Evolutionary conservation across 768 basidiomycete genomes (phyloP), one percentile per base, ranked within the genome.

Genomic region (Gymnopilus dilepis): DNA sequence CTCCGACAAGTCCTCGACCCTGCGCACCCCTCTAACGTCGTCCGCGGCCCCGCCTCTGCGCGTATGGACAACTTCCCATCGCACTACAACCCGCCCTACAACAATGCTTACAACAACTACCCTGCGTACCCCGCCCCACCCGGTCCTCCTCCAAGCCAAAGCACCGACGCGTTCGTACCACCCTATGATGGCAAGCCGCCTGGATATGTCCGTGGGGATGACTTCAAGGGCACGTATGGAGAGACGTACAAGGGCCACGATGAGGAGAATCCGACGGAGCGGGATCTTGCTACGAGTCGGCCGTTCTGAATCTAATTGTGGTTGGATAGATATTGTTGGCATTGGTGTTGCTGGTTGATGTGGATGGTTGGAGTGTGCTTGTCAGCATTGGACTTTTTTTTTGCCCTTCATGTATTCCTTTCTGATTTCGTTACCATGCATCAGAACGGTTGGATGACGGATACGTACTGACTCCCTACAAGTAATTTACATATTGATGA

Each of bases 1-100:
- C 87, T 90, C 69, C 87, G 88, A 22, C 93, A 95, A 74, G 69
- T 86, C 1, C 81, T 87, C 33, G 89, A 93, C 72, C 92, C 93
- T 1, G 72, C 82, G 3, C 84, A 84, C 63, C 73, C 80, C 38
- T 82, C 75, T 55, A 88, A 89, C 70, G 66, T 79, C 41, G 68
- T 74, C 12, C 85, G 86, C 41, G 77, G 79, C 12, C 82, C 86
- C 64, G 72, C 72, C 59, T 78, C 74, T 67, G 64, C 65, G 34
- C 79, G 78, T 31, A 71, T 69, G 47, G 76, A 71, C 45, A 73
- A 68, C 43, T 79, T 66, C 66, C 83, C 86, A 1, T 66, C 78
- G 2, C 82, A 85, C 69, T 90, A 90, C 72, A 84, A 80, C 65
- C 83, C 84, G 5, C 85, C 88, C 0, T 90, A 88, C 73, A 78